These are phyloP conservation scores for Alternaria sp. DNA, from an alignment of 2,329 filamentous ascomycete genomes.

Conservation along the genomic window DNA sequence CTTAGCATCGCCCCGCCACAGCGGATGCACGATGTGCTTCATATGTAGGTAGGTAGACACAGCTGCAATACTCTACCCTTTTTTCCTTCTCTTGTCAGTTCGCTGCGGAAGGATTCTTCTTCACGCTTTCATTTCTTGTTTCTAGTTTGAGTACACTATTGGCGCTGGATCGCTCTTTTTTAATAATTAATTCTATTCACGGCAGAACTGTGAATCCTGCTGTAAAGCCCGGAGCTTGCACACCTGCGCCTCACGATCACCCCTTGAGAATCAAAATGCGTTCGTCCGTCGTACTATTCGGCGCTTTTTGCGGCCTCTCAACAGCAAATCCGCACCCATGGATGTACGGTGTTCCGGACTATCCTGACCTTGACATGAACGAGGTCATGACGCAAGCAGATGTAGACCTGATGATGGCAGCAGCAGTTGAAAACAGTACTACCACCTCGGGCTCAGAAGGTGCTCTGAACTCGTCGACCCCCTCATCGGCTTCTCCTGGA, in stretches of 20 bases:
- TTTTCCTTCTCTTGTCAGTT: conserved; percentile 1
- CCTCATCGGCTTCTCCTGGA: conserved; percentile 24
- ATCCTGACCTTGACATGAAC: conserved; percentile 36
- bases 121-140: conserved; percentile 3
- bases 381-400: conserved; percentile 38
- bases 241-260: not conserved
- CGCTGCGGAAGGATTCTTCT: not conserved
- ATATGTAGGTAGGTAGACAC: not conserved
- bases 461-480: conserved; percentile 21
- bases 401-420: conserved; percentile 24
- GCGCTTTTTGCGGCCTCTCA: conserved; percentile 30
- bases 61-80: conserved; percentile 10
- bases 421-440: conserved; percentile 25
- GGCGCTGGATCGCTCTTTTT: conserved; percentile 32
- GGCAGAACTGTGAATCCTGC: not conserved
- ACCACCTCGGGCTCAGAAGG: conserved; percentile 22
- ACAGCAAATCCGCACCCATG: conserved; percentile 37
- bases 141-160: not conserved
- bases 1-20: conserved; percentile 17
- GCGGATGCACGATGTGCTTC: conserved; percentile 6
- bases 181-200: conserved; percentile 20
- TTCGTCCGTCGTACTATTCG: conserved; percentile 27
- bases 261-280: conserved; percentile 25
- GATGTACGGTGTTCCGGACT: conserved; percentile 47
- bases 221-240: not conserved